Evolutionary conservation across 495 filamentous ascomycete genomes (phyloP), one percentile per base, ranked within the genome.

Genomic region (Cairneyella variabilis): DNA sequence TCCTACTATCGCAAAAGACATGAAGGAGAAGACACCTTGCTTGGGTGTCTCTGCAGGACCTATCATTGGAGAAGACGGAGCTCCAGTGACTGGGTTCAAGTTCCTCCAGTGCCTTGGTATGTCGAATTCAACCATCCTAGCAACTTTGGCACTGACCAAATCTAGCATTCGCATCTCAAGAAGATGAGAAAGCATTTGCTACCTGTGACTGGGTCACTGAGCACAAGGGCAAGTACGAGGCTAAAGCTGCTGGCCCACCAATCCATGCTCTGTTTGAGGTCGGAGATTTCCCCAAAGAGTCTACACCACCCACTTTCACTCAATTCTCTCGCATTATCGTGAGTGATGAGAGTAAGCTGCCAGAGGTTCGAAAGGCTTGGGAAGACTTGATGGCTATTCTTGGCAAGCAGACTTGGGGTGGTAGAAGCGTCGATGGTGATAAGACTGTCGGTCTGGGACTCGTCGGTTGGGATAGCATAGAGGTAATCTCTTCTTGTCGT

Each of bases 41-140:
- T 18, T 50, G 7, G 53, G 45, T 11, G 45, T 50, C 1, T 56
- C 53, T 8, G 53, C 17, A 10, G 53, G 53, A 2, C 45, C 27
- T 16, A 50, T 56, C 16, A 18, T 56, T 7, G 53, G 37, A 8
- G 45, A 42, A 22, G 38, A 56, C 20, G 44, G 45, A n/a, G 28
- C 23, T 3, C 18, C 36, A 44, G 53, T 39, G 1, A 50, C 45
- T 18, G 38, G 40, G 5, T 56, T 56, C 45, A 42, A 56, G 30
- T 56, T 56, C 46, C 25, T 56, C 10, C 53, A 56, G 23, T 36
- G 37, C 25, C 16, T 56, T 36, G 45, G 53, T 56, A 48, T 14
- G 17, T 38, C 5, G n/a, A n/a, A n/a, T n/a, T n/a, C n/a, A n/a
- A n/a, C n/a, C n/a, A n/a, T n/a, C n/a, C n/a, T n/a, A n/a, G n/a